Percentiles rank a stretch among this genome's conserved stretches.
Conservation (phyloP, 2,329 filamentous ascomycete genomes). For the Paecilomyces variotii region DNA sequence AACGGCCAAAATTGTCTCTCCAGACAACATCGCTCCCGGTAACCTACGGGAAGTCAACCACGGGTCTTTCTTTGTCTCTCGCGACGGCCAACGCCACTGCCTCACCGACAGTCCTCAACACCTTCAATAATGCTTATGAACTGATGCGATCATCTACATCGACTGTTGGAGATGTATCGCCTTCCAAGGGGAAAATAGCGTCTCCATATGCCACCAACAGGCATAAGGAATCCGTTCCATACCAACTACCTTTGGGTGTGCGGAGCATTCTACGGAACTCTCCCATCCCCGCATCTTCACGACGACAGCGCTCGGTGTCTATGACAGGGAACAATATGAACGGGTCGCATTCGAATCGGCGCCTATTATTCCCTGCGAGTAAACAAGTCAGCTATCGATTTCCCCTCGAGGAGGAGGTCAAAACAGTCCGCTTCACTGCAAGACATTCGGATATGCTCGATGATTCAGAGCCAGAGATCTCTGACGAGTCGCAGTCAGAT, state of each 20-base stretch:
- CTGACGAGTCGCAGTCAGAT: constrained; percentile 11
- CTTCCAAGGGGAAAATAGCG: constrained; percentile 7
- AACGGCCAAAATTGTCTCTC: constrained; percentile 52
- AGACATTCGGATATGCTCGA: constrained; percentile 48
- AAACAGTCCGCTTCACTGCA: constrained; percentile 46
- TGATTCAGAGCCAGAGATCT: constrained; percentile 12
- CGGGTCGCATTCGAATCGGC: constrained; percentile 24
- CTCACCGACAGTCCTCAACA: constrained; percentile 55
- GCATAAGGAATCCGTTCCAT: constrained; percentile 21
- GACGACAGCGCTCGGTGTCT: constrained; percentile 32
- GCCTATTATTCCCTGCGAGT: constrained; percentile 44
- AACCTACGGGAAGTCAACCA: constrained; percentile 48
- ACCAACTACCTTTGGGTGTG: constrained; percentile 37
- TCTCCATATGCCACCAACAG: constrained; percentile 20
- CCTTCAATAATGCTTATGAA: constrained; percentile 54
- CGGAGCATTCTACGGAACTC: constrained; percentile 42
- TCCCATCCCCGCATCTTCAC: constrained; percentile 24
- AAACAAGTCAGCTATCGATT: constrained; percentile 52
- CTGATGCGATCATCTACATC: constrained; percentile 31
- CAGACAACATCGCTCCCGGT: constrained; percentile 46
- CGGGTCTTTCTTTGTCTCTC: constrained; percentile 45
- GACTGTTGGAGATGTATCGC: constrained; percentile 24
- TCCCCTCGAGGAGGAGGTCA: constrained; percentile 52
- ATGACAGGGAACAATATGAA: constrained; percentile 14
- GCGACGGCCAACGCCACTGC: constrained; percentile 40